phyloP scores from a whole-genome alignment of 805 yeast species.

The Dipodascopsis uninucleata region DNA sequence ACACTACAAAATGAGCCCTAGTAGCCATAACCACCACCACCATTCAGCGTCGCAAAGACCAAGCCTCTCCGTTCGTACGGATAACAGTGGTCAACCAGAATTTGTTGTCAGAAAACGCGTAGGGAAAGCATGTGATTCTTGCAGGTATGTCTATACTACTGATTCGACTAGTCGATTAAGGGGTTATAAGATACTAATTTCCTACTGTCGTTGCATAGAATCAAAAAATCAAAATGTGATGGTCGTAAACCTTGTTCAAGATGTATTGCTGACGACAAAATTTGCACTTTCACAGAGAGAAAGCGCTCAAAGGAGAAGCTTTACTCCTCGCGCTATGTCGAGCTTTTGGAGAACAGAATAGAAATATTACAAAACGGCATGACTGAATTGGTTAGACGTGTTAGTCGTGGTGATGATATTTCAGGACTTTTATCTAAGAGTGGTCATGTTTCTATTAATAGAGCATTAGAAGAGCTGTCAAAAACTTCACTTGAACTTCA shows the following conservation, averaged over 20 bases:
- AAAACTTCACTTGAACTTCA: constrained; percentile 16
- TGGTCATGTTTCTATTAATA: constrained; percentile 30
- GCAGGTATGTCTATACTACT: constrained; percentile 34
- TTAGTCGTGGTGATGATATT: constrained; percentile 26
- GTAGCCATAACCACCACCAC: too few species aligned
- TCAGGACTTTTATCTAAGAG: constrained; percentile 19
- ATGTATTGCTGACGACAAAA: constrained; percentile 52
- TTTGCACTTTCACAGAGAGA: constrained; percentile 55
- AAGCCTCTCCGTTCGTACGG: too few species aligned
- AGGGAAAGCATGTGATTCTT: constrained; percentile 51
- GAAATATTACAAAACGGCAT: constrained; percentile 42
- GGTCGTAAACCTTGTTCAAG: constrained; percentile 50
- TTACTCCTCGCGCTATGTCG: constrained; percentile 55
- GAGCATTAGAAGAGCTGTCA: constrained; percentile 29
- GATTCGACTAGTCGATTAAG: too few species aligned
- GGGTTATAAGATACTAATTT: not conserved
- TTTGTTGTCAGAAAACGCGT: constrained; percentile 37
- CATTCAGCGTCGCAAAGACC: too few species aligned
- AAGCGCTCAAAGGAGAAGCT: constrained; percentile 51
- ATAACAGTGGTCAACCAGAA: constrained; percentile 22
- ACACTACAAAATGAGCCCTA: too few species aligned
- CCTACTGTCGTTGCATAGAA: constrained; percentile 7
- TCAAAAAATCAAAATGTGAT: constrained; percentile 38
- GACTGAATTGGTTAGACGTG: constrained; percentile 27
- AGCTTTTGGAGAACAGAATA: constrained; percentile 56